phyloP scores from a whole-genome alignment of 768 basidiomycete genomes.

The Amanita inopinata region DNA sequence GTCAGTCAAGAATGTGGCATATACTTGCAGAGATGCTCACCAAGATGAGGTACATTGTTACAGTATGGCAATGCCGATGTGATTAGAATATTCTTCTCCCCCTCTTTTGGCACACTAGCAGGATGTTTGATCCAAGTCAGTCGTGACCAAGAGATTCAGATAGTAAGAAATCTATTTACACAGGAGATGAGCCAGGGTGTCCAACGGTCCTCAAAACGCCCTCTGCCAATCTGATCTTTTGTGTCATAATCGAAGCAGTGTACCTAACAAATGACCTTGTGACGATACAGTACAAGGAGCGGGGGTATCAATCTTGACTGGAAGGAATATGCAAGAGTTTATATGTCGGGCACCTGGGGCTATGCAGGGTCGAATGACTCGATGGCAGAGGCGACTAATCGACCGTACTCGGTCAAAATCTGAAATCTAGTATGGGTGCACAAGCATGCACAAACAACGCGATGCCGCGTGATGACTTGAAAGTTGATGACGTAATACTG shows the following conservation, averaged over 20 bases:
- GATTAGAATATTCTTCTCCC: conserved; percentile 81
- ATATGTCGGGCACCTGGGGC: no score
- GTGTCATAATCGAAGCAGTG: conserved; percentile 31
- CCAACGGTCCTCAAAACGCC: conserved; percentile 42
- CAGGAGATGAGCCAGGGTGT: conserved; percentile 30
- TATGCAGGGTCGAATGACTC: no score
- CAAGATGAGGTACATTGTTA: conserved; percentile 95
- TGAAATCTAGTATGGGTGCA: no score
- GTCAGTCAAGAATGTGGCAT: conserved; percentile 4
- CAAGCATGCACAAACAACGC: no score
- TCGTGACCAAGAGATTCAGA: background rate
- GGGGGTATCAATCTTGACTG: background rate
- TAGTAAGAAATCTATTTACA: background rate
- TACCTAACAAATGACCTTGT: background rate
- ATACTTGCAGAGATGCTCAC: conserved; percentile 27
- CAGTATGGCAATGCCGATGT: conserved; percentile 95
- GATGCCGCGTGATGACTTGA: no score
- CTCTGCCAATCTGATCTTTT: conserved; percentile 42
- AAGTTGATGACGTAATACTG: no score
- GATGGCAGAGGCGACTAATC: no score
- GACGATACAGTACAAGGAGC: background rate
- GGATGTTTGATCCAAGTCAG: conserved; percentile 5
- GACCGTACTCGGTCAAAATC: no score
- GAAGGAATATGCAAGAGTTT: background rate
- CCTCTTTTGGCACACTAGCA: conserved; percentile 60